A percentile compares a stretch with the other conserved stretches of the same genome.
phyloP scores from a whole-genome alignment of 306 rosid genomes.

The Rubus parviflorus region DNA sequence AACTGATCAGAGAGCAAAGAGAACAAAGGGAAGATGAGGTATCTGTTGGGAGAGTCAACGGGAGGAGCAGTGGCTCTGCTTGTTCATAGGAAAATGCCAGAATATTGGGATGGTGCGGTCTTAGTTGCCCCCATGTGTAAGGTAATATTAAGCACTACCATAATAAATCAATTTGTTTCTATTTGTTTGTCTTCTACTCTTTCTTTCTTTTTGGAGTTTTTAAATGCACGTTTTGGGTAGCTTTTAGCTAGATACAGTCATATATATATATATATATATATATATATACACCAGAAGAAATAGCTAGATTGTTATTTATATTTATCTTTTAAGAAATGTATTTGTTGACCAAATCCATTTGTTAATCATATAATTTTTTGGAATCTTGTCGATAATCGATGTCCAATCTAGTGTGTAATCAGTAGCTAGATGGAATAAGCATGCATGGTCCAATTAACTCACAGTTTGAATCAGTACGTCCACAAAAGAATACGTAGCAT shows the following conservation, averaged over 20 bases:
- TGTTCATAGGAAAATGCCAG: slow-evolving; percentile 60
- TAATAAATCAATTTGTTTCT: not conserved
- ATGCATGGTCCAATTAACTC: not conserved
- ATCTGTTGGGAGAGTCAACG: slow-evolving; percentile 86
- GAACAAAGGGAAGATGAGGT: slow-evolving; percentile 62
- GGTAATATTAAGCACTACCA: slow-evolving; percentile 35
- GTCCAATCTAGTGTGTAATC: not conserved
- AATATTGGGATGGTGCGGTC: slow-evolving; percentile 87
- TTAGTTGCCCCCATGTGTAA: slow-evolving; percentile 98
- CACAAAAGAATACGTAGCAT: not conserved
- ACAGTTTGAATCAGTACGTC: not conserved
- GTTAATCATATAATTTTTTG: not conserved
- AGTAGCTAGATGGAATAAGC: not conserved
- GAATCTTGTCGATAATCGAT: slow-evolving; percentile 1
- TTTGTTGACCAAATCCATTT: slow-evolving; percentile 20
- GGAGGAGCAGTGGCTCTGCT: slow-evolving; percentile 89
- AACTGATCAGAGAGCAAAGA: slow-evolving; percentile 48
- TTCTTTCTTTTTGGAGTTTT: slow-evolving; percentile 7
- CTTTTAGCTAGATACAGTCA: not conserved
- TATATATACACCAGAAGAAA: too few relatives aligned
- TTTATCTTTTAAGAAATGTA: not conserved
- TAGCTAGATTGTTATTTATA: too few relatives aligned
- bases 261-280: too few relatives aligned
- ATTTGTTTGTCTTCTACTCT: not conserved
- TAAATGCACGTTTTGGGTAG: not conserved